Percentiles rank a stretch among this genome's conserved stretches.
Evolutionary conservation across 2,329 filamentous ascomycete genomes (phyloP).

Genomic region (Fusarium temperatum): DNA sequence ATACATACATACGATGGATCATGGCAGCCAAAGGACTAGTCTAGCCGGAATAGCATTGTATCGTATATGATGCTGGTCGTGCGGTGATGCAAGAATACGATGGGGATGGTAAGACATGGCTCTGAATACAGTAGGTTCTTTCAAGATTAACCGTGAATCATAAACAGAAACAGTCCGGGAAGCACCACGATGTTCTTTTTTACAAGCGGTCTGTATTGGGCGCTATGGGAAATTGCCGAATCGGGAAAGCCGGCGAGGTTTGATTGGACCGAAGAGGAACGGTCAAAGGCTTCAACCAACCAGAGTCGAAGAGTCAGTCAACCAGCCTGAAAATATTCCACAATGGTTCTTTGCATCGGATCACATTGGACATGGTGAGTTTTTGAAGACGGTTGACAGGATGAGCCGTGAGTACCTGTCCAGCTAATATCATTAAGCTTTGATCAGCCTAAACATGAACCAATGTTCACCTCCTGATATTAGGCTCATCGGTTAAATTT

Average conservation of each 20-base stretch:
- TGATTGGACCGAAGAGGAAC: neutral
- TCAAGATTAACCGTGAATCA: accelerated
- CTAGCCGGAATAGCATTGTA: neutral
- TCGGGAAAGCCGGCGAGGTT: neutral
- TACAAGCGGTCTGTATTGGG: too few species aligned
- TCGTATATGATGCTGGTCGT: neutral
- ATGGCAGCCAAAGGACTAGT: neutral
- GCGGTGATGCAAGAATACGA: neutral
- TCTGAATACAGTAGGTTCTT: neutral
- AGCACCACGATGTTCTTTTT: neutral
- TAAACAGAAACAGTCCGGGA: neutral
- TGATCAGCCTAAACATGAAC: too few species aligned
- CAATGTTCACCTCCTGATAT: too few species aligned
- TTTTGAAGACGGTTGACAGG: too few species aligned
- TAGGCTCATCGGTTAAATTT: accelerated
- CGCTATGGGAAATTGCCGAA: neutral
- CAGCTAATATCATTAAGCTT: too few species aligned
- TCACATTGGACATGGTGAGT: neutral
- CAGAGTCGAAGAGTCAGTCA: neutral
- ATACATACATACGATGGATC: too few species aligned
- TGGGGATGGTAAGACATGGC: neutral
- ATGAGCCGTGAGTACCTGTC: too few species aligned
- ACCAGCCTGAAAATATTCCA: neutral
- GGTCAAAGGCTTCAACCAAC: neutral
- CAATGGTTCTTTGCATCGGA: too few species aligned